Base-by-base conservation (phyloP, 78 protist species). In the Ministeria vibrans region DNA sequence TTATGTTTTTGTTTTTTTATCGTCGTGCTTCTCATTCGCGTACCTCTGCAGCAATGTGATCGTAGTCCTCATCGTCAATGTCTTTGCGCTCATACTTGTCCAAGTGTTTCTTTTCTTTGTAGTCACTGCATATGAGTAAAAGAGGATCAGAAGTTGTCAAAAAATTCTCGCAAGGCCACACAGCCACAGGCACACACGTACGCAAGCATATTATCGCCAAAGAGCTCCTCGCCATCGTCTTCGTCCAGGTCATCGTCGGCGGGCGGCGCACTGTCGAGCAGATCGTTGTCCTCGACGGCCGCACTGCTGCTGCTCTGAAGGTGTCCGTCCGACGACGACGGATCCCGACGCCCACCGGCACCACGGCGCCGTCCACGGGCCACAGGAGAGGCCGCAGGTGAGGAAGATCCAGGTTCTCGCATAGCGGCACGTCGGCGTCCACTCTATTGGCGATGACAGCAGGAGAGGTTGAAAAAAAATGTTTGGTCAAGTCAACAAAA, bases 211-310 rank as follows among this genome's bases (percentile, higher is more conserved):
- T 43, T 34, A 6, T 80, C 51, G n/a, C 27, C 79, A 28, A 72
- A 13, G 46, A 72, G 36, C 25, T 80, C 75, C 66, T 46, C 63
- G 36, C 62, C 83, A 27, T 80, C 83, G 55, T 80, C 83, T 6
- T 62, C 83, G 63, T 69, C 68, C 46, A 23, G 61, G 36, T 30
- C 79, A 18, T 68, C 61, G 18, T 75, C 61, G 55, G 9, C 15
- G 55, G 55, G 55, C 55, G 9, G n/a, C 15, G 55, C 55, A 15
- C 15, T 15, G 55, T 49, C 55, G 15, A 49, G 15, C n/a, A 9
- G n/a, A 49, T 49, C 55, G n/a, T 49, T 15, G 55, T 9, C 55
- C 55, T 49, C 55, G n/a, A 20, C 55, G 55, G 55, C 55, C n/a
- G n/a, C 55, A 15, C 15, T 15, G 55, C 55, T 49, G 55, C n/a